Evolutionary conservation across 208 protist genomes (phyloP), one percentile per base, ranked within the genome.

Genomic region (Leishmania mexicana): DNA sequence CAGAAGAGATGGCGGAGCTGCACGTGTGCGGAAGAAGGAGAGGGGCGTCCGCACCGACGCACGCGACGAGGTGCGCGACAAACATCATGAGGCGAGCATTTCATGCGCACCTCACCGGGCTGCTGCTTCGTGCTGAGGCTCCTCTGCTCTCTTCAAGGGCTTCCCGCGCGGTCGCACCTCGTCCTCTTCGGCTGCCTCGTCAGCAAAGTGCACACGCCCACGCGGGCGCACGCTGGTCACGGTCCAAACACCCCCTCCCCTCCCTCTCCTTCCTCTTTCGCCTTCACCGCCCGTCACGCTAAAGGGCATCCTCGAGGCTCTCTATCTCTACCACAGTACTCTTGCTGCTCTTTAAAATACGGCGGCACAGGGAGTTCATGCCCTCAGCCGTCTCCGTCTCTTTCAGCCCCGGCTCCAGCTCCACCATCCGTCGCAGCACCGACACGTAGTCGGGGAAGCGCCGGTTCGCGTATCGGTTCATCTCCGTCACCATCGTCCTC

Each of bases 401-500:
- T 42, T 80, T 85, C 78, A 96, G 81, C 24, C 73, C 74, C 17
- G 89, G 89, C 53, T 90, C 78, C 81, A 85, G 70, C 38, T 86
- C 58, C 38, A 84, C 86, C 78, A 91, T 79, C 24, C 54, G 67
- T 31, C 79, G 75, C 74, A 94, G 79, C 65, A 84, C 77, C 11
- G 78, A 74, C 35, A 87, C 87, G 40, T 93, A 83, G 11, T 75
- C 72, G 17, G 75, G 80, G 77, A 96, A 96, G 31, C 93, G 89
- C 10, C 78, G 47, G 71, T 94, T 94, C 10, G 93, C 90, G 76
- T 91, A 92, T 31, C 53, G 65, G 82, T 88, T 93, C 90, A 96
- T 92, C 78, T 90, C 86, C 45, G 88, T 83, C 54, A 94, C 87
- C 77, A 96, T 92, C 19, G 79, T 42, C 79, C 83, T 88, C 38